These are phyloP conservation scores for Yamadazyma buinensis DNA, from an alignment of 1,139 yeast species.

Conservation along the genomic window DNA sequence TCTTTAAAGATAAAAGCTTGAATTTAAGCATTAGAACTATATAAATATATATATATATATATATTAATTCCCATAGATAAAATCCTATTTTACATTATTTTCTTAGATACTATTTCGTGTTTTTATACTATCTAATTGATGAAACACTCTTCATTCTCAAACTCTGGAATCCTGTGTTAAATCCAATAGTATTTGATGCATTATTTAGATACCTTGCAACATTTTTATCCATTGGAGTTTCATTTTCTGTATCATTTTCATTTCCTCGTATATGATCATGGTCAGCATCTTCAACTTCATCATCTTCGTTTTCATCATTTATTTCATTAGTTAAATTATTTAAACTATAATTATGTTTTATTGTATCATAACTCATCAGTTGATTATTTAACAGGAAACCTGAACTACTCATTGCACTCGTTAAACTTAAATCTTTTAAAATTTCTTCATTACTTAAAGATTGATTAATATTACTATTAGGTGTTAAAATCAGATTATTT, in stretches of 20 bases:
- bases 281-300: constrained; percentile 11
- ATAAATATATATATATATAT: neutral
- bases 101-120: neutral
- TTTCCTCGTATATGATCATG: too few relatives aligned
- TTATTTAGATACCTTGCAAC: constrained; percentile 29
- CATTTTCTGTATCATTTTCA: constrained; percentile 10
- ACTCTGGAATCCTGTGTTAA: constrained; percentile 43
- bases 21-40: constrained; percentile 1
- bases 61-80: neutral
- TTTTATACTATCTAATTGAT: neutral
- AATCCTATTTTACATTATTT: neutral
- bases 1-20: constrained; percentile 66
- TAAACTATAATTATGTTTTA: constrained; percentile 1
- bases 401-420: constrained; percentile 24
- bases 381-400: constrained; percentile 29
- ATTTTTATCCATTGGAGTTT: constrained; percentile 15
- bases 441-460: constrained; percentile 20
- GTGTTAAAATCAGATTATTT: constrained; percentile 4
- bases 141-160: constrained; percentile 36
- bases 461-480: constrained; percentile 2
- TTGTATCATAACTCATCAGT: constrained; percentile 6
- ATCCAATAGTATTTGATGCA: constrained; percentile 40
- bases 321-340: constrained; percentile 5
- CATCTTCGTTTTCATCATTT: constrained; percentile 5
- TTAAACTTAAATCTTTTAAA: constrained; percentile 27